Percentiles rank a stretch among this genome's conserved stretches.
Conservation (phyloP, 1,284 basidiomycete genomes). For the Taiwanofungus camphoratus region DNA sequence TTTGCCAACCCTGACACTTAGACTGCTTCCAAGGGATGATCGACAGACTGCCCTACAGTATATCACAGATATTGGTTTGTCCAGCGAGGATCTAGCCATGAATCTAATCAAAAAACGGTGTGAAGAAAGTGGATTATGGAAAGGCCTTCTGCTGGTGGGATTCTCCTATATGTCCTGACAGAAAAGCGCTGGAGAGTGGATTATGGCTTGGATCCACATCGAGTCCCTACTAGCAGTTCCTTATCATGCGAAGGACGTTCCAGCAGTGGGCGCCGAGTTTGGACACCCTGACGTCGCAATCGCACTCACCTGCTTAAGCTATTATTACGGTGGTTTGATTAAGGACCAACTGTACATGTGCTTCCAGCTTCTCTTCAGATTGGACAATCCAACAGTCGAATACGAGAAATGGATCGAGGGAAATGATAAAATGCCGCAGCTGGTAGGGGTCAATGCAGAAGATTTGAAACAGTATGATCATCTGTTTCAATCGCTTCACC, state of each 20-base stretch:
- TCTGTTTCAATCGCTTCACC: slow-evolving; percentile 29
- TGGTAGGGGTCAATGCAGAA: slow-evolving; percentile 37
- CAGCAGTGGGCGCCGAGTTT: slow-evolving; percentile 44
- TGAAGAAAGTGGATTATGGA: slow-evolving; percentile 22
- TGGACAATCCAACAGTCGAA: slow-evolving; percentile 38
- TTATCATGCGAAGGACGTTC: slow-evolving; percentile 49
- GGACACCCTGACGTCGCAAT: slow-evolving; percentile 49
- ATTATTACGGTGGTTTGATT: slow-evolving; percentile 46
- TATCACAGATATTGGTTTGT: too few species aligned
- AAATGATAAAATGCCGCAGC: slow-evolving; percentile 23
- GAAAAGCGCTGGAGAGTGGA: slow-evolving; percentile 48
- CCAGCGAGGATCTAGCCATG: too few species aligned
- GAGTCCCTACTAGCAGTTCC: slow-evolving; percentile 48
- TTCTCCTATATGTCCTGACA: slow-evolving; percentile 36
- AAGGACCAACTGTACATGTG: slow-evolving; percentile 33
- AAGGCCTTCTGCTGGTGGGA: slow-evolving; percentile 33
- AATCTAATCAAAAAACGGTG: slow-evolving; percentile 13
- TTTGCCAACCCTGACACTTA: too few species aligned
- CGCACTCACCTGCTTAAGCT: slow-evolving; percentile 43
- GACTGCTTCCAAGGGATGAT: too few species aligned
- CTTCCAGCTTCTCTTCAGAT: slow-evolving; percentile 37
- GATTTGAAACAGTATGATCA: slow-evolving; percentile 32
- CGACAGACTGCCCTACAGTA: too few species aligned
- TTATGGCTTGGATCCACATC: slow-evolving; percentile 40
- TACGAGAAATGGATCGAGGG: slow-evolving; percentile 38